A percentile compares a stretch with the other conserved stretches of the same genome.
These are phyloP conservation scores for Candida ascalaphidarum DNA, from an alignment of 805 yeast species.

Conservation along the genomic window DNA sequence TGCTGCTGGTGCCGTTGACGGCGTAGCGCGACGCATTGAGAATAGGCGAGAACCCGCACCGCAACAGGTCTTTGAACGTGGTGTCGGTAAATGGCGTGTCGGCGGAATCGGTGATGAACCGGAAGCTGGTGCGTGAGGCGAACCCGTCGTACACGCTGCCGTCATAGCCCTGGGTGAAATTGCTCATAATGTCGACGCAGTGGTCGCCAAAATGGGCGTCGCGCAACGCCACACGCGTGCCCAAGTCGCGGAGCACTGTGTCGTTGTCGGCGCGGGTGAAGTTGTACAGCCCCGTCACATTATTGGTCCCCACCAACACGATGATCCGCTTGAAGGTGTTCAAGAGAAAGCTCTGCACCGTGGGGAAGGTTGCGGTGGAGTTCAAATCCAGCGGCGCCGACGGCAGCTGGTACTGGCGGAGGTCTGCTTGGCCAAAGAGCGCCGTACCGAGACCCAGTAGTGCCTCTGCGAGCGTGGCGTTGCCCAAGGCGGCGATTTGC, in stretches of 20 bases:
- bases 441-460: conserved; percentile 9
- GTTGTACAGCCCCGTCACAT: conserved; percentile 13
- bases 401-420: conserved; percentile 5
- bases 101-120: conserved; percentile 25
- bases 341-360: conserved; percentile 17
- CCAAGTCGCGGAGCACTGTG: conserved; percentile 7
- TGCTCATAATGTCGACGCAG: neutral
- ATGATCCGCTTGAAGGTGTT: conserved; percentile 18
- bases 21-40: conserved; percentile 30
- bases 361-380: conserved; percentile 18
- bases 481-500: conserved; percentile 12
- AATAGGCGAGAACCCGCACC: conserved; percentile 63
- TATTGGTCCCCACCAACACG: conserved; percentile 15
- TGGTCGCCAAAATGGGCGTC: neutral
- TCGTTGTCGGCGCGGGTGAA: conserved; percentile 12
- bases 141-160: too few species aligned
- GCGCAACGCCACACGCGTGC: too few species aligned
- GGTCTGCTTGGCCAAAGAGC: conserved; percentile 20
- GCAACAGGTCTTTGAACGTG: conserved; percentile 29
- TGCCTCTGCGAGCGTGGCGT: conserved; percentile 19
- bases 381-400: conserved; percentile 8
- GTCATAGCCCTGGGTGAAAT: neutral
- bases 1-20: conserved; percentile 2
- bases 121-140: conserved; percentile 12
- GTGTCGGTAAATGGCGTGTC: conserved; percentile 26